Evolutionary conservation across 495 filamentous ascomycete genomes (phyloP).

Genomic region (Platismatia glauca): DNA sequence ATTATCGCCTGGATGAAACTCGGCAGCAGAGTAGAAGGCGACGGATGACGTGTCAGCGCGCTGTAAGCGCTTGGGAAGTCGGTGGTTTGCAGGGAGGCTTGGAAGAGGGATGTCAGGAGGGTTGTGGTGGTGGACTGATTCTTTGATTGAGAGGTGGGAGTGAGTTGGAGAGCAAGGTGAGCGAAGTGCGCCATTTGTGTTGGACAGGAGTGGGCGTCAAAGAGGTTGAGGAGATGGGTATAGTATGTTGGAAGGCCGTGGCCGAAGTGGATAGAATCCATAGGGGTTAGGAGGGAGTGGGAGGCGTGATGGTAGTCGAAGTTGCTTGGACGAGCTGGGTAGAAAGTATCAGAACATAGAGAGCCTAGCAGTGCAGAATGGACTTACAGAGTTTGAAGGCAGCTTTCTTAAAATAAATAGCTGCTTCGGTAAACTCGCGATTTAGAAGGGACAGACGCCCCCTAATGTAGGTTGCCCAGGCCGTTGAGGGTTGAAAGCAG

Average conservation of each 20-base stretch:
- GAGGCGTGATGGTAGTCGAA: conserved; percentile 37
- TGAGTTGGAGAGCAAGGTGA: conserved; percentile 62
- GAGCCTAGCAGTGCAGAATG: not conserved
- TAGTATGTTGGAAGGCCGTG: conserved; percentile 77
- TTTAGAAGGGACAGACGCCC: conserved; percentile 69
- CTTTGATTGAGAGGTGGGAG: conserved; percentile 31
- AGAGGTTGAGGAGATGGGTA: conserved; percentile 73
- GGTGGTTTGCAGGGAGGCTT: conserved; percentile 62
- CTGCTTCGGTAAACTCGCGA: conserved; percentile 62
- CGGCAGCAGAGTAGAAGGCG: conserved; percentile 56
- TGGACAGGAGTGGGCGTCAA: conserved; percentile 63
- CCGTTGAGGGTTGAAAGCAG: conserved; percentile 52
- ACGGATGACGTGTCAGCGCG: conserved; percentile 60
- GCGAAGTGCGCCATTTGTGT: conserved; percentile 81
- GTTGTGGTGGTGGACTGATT: conserved; percentile 44
- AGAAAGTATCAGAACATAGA: conserved; percentile 19
- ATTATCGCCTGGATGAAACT: conserved; percentile 57
- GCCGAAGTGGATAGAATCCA: conserved; percentile 62
- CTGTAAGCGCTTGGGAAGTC: conserved; percentile 77
- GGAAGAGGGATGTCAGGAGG: conserved; percentile 74
- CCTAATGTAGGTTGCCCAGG: conserved; percentile 79
- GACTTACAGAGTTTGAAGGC: conserved; percentile 72
- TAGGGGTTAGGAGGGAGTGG: conserved; percentile 58
- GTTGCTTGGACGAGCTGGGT: conserved; percentile 38
- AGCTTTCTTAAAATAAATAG: conserved; percentile 70